phyloP scores from a whole-genome alignment of 2,329 filamentous ascomycete species.

The Didymella glomerata region DNA sequence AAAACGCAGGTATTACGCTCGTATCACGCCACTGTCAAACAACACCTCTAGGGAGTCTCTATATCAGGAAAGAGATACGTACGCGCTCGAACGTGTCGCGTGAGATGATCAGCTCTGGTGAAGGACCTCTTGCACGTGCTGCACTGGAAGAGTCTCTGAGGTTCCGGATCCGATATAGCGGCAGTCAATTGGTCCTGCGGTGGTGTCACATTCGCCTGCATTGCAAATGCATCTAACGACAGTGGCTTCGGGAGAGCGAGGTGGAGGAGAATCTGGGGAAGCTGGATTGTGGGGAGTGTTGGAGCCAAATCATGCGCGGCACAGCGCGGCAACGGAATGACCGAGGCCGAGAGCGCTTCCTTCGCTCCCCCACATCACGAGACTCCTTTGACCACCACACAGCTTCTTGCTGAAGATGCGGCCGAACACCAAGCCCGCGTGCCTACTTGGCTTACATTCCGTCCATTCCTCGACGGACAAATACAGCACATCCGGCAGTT shows the following conservation, averaged over 20 bases:
- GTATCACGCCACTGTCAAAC: background rate
- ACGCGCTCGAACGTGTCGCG: slow-evolving; percentile 62
- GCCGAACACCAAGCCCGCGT: slow-evolving; percentile 5
- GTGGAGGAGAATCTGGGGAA: slow-evolving; percentile 37
- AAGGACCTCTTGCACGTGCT: slow-evolving; percentile 63
- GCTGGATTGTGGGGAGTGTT: slow-evolving; percentile 21
- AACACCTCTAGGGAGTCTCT: background rate
- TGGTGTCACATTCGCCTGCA: slow-evolving; percentile 28
- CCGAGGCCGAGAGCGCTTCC: background rate
- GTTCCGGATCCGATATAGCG: slow-evolving; percentile 30
- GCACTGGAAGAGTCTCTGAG: slow-evolving; percentile 56
- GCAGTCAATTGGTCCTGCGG: slow-evolving; percentile 12
- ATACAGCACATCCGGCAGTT: background rate
- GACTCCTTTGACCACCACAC: background rate
- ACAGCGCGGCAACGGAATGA: slow-evolving; percentile 2
- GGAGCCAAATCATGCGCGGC: slow-evolving; percentile 21
- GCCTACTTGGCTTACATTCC: background rate
- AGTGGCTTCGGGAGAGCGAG: slow-evolving; percentile 32
- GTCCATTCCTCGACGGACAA: background rate
- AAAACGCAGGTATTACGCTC: background rate
- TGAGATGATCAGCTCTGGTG: slow-evolving; percentile 62
- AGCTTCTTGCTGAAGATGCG: slow-evolving; percentile 1
- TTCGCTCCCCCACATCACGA: slow-evolving; percentile 25
- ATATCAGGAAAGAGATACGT: slow-evolving; percentile 22
- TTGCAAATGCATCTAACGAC: slow-evolving; percentile 25